A percentile compares a stretch with the other conserved stretches of the same genome.
Conservation (phyloP, 768 basidiomycete genomes). For the Kwoniella sp. region DNA sequence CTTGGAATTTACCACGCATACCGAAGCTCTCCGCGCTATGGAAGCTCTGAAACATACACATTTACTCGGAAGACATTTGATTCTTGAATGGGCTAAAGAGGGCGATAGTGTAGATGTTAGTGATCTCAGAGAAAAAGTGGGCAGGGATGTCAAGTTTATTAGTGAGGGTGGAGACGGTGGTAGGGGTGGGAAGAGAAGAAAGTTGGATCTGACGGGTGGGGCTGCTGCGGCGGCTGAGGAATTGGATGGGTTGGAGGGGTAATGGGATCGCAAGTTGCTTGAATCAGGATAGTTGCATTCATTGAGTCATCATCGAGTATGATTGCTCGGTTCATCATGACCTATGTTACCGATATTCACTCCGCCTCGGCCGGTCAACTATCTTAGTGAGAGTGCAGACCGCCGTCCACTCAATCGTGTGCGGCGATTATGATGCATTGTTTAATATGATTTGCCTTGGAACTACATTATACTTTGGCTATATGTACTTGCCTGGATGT, state of each 20-base stretch:
- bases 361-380: no score
- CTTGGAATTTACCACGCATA: conserved; percentile 84
- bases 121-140: conserved; percentile 74
- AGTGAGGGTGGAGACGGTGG: conserved; percentile 46
- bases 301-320: no score
- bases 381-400: no score
- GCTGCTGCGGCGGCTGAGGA: conserved; percentile 30
- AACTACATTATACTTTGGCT: conserved; percentile 15
- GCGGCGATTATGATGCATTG: background rate
- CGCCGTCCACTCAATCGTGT: no score
- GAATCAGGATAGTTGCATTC: no score
- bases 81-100: conserved; percentile 89
- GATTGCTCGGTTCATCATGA: no score
- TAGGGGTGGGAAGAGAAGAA: conserved; percentile 42
- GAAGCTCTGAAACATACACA: conserved; percentile 87
- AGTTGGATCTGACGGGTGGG: conserved; percentile 42
- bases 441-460: no score
- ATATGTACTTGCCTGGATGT: no score
- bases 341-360: no score
- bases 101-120: conserved; percentile 68
- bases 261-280: background rate
- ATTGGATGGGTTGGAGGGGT: conserved; percentile 42
- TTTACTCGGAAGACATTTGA: conserved; percentile 90
- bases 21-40: conserved; percentile 87
- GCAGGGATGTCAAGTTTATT: conserved; percentile 66